Base-by-base conservation (phyloP, 768 basidiomycete species). In the Asterophora lycoperdoides region DNA sequence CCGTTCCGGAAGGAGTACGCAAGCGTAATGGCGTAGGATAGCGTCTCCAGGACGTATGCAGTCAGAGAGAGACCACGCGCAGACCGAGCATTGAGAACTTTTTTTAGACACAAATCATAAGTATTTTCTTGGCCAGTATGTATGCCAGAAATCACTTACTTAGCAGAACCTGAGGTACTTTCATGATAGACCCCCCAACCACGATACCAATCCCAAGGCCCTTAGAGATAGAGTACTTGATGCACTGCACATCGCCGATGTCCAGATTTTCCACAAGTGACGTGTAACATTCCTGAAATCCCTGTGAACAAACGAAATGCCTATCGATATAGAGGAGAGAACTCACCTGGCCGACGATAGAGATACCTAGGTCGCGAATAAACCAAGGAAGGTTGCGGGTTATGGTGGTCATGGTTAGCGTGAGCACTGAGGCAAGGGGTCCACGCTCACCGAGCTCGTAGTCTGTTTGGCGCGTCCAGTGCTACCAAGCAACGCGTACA, bases 201-300 rank as follows among this genome's bases (percentile, higher is more conserved):
- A 98, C 93, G 43, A 98, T 94, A 0, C 86, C 95, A 13, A 99
- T 69, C 0, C 96, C 94, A 6, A 99, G 71, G 0, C 84, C 93
- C 63, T 98, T 98, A 2, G 93, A 96, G 45, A 96, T 64, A 1
- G 91, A 80, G 66, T 92, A 91, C 68, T 93, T 93, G 63, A 98
- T 73, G 67, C 96, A 99, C 50, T 86, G 73, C 8, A 83, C 73
- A 65, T 96, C 86, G 11, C 58, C 53, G 15, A 96, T 56, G 65
- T 96, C 69, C 48, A 95, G 78, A 64, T 97, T 80, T 70, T 90
- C 89, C 29, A 97, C 82, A 15, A 97, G 80, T 49, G 89, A 86
- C 37, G 78, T 75, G 72, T 96, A 98, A 66, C 95, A 98, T 79
- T 88, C 79, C 92, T 94, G 50, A 8, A 40, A 40, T 6, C 10